These are phyloP conservation scores for Penicillium sclerotiorum DNA, from an alignment of 2,329 filamentous ascomycete genomes.

Conservation along the genomic window DNA sequence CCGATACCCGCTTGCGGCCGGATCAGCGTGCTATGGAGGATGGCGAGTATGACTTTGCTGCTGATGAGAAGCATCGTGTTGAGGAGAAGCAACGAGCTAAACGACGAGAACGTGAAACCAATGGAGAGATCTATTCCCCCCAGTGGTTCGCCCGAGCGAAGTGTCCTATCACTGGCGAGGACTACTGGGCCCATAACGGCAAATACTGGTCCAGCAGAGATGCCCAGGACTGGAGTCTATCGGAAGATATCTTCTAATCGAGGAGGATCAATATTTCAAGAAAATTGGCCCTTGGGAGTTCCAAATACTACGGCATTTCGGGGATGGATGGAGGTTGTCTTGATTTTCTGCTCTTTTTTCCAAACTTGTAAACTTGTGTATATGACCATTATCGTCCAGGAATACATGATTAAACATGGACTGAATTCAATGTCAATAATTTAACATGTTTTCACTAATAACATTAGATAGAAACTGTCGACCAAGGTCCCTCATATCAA, in stretches of 20 bases:
- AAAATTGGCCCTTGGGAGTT: too few relatives aligned
- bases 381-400: constrained; percentile 13
- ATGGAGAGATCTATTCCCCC: constrained; percentile 78
- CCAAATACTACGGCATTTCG: too few relatives aligned
- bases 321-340: neutral
- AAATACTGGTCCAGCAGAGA: constrained; percentile 79
- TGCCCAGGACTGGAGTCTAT: constrained; percentile 67
- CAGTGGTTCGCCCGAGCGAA: constrained; percentile 78
- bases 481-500: too few relatives aligned
- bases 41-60: constrained; percentile 92
- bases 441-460: neutral
- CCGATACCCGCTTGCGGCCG: constrained; percentile 87
- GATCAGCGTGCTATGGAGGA: constrained; percentile 99
- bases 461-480: too few relatives aligned
- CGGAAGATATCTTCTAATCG: constrained; percentile 71
- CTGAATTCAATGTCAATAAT: neutral
- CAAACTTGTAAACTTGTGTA: constrained; percentile 13
- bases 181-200: constrained; percentile 86
- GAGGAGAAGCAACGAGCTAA: constrained; percentile 87
- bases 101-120: constrained; percentile 70
- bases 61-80: constrained; percentile 88
- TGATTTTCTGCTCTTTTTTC: neutral
- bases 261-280: too few relatives aligned
- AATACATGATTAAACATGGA: constrained; percentile 14
- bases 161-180: constrained; percentile 80